Conservation (phyloP, 371 early-diverging fungal species). For the Paramicrosporidium saccamoebae region DNA sequence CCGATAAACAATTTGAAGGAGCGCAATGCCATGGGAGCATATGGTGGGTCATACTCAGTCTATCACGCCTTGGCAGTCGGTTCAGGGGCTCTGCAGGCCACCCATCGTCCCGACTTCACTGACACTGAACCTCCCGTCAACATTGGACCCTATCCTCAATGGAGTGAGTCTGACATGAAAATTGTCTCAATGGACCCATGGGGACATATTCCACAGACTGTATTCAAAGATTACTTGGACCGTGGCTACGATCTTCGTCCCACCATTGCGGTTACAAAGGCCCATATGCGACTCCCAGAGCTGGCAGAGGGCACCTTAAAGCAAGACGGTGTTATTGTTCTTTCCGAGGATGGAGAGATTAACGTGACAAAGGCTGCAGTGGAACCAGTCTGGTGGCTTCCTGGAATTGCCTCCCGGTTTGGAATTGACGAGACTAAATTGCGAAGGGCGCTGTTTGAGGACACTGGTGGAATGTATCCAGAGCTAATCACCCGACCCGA, state of each 20-base stretch:
- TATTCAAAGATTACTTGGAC: slow-evolving; percentile 20
- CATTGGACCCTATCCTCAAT: slow-evolving; percentile 46
- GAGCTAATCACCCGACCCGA: slow-evolving; percentile 77
- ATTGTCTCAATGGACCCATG: slow-evolving; percentile 81
- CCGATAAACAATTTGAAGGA: slow-evolving; percentile 19
- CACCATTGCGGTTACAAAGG: slow-evolving; percentile 70
- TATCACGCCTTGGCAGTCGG: slow-evolving; percentile 74
- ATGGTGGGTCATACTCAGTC: slow-evolving; percentile 71
- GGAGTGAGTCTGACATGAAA: slow-evolving; percentile 53
- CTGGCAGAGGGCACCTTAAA: slow-evolving; percentile 19
- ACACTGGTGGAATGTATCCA: slow-evolving; percentile 77
- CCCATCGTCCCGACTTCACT: slow-evolving; percentile 51
- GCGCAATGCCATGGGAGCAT: slow-evolving; percentile 63
- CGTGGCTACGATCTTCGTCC: slow-evolving; percentile 56
- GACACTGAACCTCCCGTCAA: slow-evolving; percentile 55
- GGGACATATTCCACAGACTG: slow-evolving; percentile 35
- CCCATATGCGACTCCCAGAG: slow-evolving; percentile 73
- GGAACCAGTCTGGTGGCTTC: slow-evolving; percentile 86
- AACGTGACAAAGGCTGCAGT: slow-evolving; percentile 72
- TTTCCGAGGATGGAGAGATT: slow-evolving; percentile 38
- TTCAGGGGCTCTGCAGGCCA: slow-evolving; percentile 42
- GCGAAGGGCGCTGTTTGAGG: slow-evolving; percentile 39
- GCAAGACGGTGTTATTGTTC: slow-evolving; percentile 48
- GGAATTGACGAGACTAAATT: slow-evolving; percentile 47
- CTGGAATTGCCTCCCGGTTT: slow-evolving; percentile 65